A percentile compares a stretch with the other conserved stretches of the same genome.
Conservation (phyloP, 345 rosid species). For the Arabidopsis suecica region DNA sequence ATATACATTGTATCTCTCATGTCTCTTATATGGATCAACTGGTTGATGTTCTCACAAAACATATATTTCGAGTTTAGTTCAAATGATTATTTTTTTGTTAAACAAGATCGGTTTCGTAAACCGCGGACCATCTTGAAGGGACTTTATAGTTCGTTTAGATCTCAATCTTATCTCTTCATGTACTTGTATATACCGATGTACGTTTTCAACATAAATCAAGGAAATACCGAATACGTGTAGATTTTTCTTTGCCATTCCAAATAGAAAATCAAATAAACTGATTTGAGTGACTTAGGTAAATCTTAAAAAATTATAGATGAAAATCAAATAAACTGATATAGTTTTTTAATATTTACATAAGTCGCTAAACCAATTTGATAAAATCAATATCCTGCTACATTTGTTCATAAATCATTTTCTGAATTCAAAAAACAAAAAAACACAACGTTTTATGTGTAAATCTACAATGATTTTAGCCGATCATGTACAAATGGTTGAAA, state of each 20-base stretch:
- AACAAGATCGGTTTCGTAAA: background rate
- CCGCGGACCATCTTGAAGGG: background rate
- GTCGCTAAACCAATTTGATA: background rate
- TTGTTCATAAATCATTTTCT: background rate
- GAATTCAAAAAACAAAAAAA: background rate
- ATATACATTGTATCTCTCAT: background rate
- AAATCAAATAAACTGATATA: too few relatives aligned
- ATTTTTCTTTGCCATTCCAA: too few relatives aligned
- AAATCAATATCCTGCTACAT: background rate
- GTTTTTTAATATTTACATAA: background rate
- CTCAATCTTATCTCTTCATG: slow-evolving; percentile 7
- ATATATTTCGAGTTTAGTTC: background rate
- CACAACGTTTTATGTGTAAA: background rate
- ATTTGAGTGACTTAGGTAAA: too few relatives aligned
- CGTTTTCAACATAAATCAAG: background rate
- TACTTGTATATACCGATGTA: slow-evolving; percentile 8
- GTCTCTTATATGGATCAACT: background rate
- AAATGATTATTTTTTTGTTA: too few relatives aligned
- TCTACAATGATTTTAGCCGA: background rate
- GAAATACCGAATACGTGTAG: background rate
- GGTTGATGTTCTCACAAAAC: background rate
- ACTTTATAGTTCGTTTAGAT: background rate
- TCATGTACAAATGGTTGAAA: background rate
- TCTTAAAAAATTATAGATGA: too few relatives aligned
- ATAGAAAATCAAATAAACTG: too few relatives aligned